Evolutionary conservation across 108 stramenopile genomes (phyloP), one percentile per base, ranked within the genome.

Genomic region (Parietichytrium sp.): DNA sequence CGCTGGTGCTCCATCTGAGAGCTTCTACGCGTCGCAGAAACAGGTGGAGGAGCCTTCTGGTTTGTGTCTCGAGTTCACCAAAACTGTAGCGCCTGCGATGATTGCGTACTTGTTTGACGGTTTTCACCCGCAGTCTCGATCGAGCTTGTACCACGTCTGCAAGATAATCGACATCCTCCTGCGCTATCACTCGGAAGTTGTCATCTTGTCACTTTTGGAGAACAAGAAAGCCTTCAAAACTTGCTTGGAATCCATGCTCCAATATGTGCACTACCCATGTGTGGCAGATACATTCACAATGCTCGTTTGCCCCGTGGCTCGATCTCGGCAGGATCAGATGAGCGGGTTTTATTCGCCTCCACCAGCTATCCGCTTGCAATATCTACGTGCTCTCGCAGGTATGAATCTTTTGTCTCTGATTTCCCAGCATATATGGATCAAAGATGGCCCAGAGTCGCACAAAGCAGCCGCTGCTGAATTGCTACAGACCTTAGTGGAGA

Each of bases 401-500:
- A 42, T 42, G 23, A 72, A 72, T 2, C 36, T 72, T 20, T 25
- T 72, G 7, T 42, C 61, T 7, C 38, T 42, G 38, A 72, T 72
- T 2, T 33, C 61, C 8, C 61, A 72, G 6, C 61, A 72, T 72
- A 38, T 72, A 33, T 72, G 61, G 61, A 33, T 72, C 20, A 33
- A 33, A 10, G 45, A 33, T 15, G 61, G 45, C 12, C 36, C 13
- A 33, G 61, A 72, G 61, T 13, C 61, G 8, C 61, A 72, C 61
- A 72, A 72, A 42, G 45, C 38, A 33, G 61, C 61, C 61, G 61
- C 61, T 72, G 61, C 61, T 12, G 61, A 72, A 42, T 42, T 72
- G 29, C 61, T 72, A n/a, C 18, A 27, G 42, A 72, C 36, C 61
- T 42, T 72, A 0, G 61, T 72, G 29, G 38, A 72, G 20, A 33